Conservation (phyloP, 2,329 filamentous ascomycete species). For the Sarocladium strictum region DNA sequence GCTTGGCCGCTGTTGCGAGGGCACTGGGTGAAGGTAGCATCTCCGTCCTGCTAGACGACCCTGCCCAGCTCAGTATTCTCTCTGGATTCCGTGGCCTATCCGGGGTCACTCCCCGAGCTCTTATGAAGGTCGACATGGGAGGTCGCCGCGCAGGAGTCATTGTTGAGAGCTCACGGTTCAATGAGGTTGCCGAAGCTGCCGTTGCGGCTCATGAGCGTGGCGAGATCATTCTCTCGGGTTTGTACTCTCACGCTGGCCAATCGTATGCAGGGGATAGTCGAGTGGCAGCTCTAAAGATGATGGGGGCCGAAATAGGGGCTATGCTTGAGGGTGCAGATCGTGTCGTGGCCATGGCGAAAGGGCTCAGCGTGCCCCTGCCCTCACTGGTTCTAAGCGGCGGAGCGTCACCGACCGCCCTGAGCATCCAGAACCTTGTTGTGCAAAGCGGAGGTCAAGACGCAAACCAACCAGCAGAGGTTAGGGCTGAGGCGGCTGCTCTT, state of each 20-base stretch:
- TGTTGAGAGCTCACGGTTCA: slow-evolving; percentile 40
- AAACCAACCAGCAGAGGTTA: slow-evolving; percentile 14
- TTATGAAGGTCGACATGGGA: slow-evolving; percentile 71
- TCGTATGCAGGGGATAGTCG: slow-evolving; percentile 49
- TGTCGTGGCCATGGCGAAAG: slow-evolving; percentile 14
- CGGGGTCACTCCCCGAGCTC: slow-evolving; percentile 48
- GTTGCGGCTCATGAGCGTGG: slow-evolving; percentile 22
- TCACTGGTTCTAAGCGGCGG: slow-evolving; percentile 56
- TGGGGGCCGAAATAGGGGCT: slow-evolving; percentile 24
- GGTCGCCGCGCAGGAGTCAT: slow-evolving; percentile 63
- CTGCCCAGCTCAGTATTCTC: slow-evolving; percentile 47
- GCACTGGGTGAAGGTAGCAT: slow-evolving; percentile 51
- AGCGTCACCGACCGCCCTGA: slow-evolving; percentile 63
- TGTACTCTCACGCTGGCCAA: slow-evolving; percentile 70
- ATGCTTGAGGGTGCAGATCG: slow-evolving; percentile 20
- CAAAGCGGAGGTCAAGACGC: slow-evolving; percentile 10
- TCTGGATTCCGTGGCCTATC: slow-evolving; percentile 36
- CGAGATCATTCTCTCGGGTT: slow-evolving; percentile 45
- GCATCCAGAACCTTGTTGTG: slow-evolving; percentile 19
- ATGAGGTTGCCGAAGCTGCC: slow-evolving; percentile 35
- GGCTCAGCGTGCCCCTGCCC: slow-evolving; percentile 15
- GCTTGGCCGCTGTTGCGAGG: slow-evolving; percentile 51
- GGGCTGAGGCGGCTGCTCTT: slow-evolving; percentile 15
- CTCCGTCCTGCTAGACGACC: slow-evolving; percentile 65
- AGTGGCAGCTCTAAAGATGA: slow-evolving; percentile 23